phyloP scores from a whole-genome alignment of 148 eudicot genomes.

The Diospyros lotus region DNA sequence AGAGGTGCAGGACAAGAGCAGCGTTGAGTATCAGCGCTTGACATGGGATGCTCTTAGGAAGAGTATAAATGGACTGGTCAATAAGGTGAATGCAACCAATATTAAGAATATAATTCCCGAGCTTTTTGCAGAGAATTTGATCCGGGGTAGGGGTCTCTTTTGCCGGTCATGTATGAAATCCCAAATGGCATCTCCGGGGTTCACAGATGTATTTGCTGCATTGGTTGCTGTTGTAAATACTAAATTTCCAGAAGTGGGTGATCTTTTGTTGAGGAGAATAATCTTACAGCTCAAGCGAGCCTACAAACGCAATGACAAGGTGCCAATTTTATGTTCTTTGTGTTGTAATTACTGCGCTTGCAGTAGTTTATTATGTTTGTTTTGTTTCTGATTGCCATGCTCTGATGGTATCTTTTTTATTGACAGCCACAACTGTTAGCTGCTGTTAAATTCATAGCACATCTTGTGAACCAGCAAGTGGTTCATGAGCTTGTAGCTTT shows the following conservation, averaged over 20 bases:
- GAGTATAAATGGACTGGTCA: constrained; percentile 86
- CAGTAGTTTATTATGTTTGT: not conserved
- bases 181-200: constrained; percentile 90
- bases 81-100: constrained; percentile 84
- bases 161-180: constrained; percentile 91
- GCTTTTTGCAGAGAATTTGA: constrained; percentile 71
- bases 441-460: constrained; percentile 89
- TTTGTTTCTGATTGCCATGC: not conserved
- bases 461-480: constrained; percentile 90
- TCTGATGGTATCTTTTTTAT: not conserved
- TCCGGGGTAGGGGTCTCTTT: constrained; percentile 82
- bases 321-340: constrained; percentile 6
- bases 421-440: constrained; percentile 81
- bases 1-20: constrained; percentile 76
- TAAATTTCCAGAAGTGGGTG: constrained; percentile 82
- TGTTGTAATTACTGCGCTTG: not conserved
- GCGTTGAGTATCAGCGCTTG: constrained; percentile 73
- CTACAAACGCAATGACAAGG: constrained; percentile 88
- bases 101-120: constrained; percentile 79
- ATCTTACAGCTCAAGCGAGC: constrained; percentile 79
- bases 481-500: constrained; percentile 88
- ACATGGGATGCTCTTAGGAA: constrained; percentile 95
- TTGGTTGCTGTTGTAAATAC: constrained; percentile 85
- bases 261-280: constrained; percentile 74
- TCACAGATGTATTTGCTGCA: constrained; percentile 85